A percentile compares a stretch with the other conserved stretches of the same genome.
Evolutionary conservation across 2,329 filamentous ascomycete species (phyloP).

Genomic region (Claviceps maximensis): DNA sequence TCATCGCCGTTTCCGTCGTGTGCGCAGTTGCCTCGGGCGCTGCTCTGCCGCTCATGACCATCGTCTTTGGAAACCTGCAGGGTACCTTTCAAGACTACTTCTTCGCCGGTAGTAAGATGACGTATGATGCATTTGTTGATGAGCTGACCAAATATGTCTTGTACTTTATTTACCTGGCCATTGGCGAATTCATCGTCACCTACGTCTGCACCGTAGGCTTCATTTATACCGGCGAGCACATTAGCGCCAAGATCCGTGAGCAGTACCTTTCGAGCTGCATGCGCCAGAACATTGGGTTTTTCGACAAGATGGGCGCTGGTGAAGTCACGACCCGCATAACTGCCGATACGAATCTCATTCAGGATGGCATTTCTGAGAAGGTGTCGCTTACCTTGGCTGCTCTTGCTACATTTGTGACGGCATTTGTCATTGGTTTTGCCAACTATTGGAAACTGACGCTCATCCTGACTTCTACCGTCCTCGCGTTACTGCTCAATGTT

Average conservation of each 20-base stretch:
- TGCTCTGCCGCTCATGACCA: slow-evolving; percentile 66
- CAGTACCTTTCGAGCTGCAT: slow-evolving; percentile 75
- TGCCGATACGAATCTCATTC: slow-evolving; percentile 82
- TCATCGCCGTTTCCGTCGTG: slow-evolving; percentile 48
- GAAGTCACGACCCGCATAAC: slow-evolving; percentile 93
- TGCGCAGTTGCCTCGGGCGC: slow-evolving; percentile 61
- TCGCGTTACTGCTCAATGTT: slow-evolving; percentile 69
- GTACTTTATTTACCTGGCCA: slow-evolving; percentile 76
- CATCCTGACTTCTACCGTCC: slow-evolving; percentile 70
- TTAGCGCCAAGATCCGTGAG: slow-evolving; percentile 65
- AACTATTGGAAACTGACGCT: slow-evolving; percentile 89
- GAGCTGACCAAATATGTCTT: slow-evolving; percentile 53
- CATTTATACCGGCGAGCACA: slow-evolving; percentile 74
- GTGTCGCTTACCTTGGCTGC: slow-evolving; percentile 65
- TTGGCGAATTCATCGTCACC: slow-evolving; percentile 64
- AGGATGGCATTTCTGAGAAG: slow-evolving; percentile 89
- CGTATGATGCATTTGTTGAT: slow-evolving; percentile 42
- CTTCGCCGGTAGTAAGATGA: slow-evolving; percentile 26
- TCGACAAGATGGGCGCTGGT: slow-evolving; percentile 83
- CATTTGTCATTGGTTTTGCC: slow-evolving; percentile 81
- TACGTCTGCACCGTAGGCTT: slow-evolving; percentile 79
- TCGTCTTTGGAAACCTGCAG: slow-evolving; percentile 67
- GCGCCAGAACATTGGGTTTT: slow-evolving; percentile 82
- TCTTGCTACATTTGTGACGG: slow-evolving; percentile 70
- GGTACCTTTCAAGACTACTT: slow-evolving; percentile 57